Percentiles rank a stretch among this genome's conserved stretches.
Evolutionary conservation across 805 yeast genomes (phyloP).

Genomic region (Pichia heedii): DNA sequence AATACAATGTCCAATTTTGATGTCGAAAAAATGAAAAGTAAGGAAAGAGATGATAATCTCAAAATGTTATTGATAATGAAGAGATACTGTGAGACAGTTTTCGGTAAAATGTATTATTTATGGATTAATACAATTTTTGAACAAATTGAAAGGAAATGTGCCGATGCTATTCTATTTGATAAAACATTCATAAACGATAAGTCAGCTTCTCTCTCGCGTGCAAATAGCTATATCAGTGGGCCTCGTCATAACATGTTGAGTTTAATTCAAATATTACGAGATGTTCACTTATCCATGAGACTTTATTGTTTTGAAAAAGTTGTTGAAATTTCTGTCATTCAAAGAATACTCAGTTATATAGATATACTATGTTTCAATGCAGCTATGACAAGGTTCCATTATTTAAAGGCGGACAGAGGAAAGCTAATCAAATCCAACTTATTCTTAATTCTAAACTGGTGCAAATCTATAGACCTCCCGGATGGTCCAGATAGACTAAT

Average conservation of each 20-base stretch:
- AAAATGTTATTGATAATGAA: constrained; percentile 10
- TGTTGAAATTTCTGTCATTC: constrained; percentile 3
- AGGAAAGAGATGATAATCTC: constrained; percentile 9
- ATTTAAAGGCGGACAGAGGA: constrained; percentile 6
- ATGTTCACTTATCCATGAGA: constrained; percentile 9
- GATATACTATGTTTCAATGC: constrained; percentile 10
- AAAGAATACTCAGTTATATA: constrained; percentile 6
- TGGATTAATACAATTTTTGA: constrained; percentile 9
- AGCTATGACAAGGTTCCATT: constrained; percentile 3
- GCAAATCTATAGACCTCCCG: constrained; percentile 7
- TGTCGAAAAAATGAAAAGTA: constrained; percentile 1
- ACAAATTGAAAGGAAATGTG: constrained; percentile 4
- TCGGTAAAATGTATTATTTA: constrained; percentile 9
- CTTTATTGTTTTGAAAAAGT: constrained; percentile 5
- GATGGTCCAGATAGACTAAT: constrained; percentile 10
- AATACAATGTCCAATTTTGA: constrained; percentile 9
- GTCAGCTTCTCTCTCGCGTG: too few species aligned
- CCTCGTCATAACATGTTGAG: constrained; percentile 7
- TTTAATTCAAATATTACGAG: constrained; percentile 6
- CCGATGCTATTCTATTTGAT: constrained; percentile 9
- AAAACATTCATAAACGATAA: not conserved
- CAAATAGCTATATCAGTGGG: too few species aligned
- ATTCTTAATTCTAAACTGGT: constrained; percentile 10
- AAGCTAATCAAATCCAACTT: constrained; percentile 5
- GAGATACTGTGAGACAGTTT: constrained; percentile 12